Conservation (phyloP, 495 filamentous ascomycete species). For the Lindgomyces ingoldianus region DNA sequence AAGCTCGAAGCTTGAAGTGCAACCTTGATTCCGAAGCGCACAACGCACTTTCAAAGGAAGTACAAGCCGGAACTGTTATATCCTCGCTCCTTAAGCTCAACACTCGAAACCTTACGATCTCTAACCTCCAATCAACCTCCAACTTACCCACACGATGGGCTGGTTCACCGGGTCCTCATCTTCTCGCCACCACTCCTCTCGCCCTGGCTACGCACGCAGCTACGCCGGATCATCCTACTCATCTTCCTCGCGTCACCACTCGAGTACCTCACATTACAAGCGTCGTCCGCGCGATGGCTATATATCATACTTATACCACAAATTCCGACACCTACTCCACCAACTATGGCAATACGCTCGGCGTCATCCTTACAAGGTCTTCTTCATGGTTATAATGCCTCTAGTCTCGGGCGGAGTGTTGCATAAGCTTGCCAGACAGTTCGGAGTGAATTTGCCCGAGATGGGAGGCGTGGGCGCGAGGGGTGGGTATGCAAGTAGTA, state of each 20-base stretch:
- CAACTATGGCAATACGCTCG: constrained; percentile 75
- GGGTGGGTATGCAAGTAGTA: constrained; percentile 53
- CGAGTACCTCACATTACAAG: constrained; percentile 66
- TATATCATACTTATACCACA: constrained; percentile 65
- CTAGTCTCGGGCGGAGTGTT: constrained; percentile 79
- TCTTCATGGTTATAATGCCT: constrained; percentile 82
- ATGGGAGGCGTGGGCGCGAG: constrained; percentile 48
- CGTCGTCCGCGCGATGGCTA: constrained; percentile 74
- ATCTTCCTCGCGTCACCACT: constrained; percentile 41
- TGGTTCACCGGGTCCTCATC: constrained; percentile 34
- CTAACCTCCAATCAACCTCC: constrained; percentile 4
- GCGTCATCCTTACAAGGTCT: constrained; percentile 76
- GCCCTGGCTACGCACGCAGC: constrained; percentile 33
- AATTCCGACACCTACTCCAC: constrained; percentile 71
- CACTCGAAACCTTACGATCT: not conserved
- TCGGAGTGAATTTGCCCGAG: constrained; percentile 75
- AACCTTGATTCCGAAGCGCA: not conserved
- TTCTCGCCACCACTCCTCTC: constrained; percentile 23
- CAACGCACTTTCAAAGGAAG: not conserved
- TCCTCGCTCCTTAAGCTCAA: not conserved
- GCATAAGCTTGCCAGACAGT: constrained; percentile 66
- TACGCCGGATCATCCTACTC: constrained; percentile 31
- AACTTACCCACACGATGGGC: constrained; percentile 29
- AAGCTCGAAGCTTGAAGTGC: not conserved
- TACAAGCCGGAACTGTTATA: no score